phyloP scores from a whole-genome alignment of 441 rosid species.

The Mallotus repandus region DNA sequence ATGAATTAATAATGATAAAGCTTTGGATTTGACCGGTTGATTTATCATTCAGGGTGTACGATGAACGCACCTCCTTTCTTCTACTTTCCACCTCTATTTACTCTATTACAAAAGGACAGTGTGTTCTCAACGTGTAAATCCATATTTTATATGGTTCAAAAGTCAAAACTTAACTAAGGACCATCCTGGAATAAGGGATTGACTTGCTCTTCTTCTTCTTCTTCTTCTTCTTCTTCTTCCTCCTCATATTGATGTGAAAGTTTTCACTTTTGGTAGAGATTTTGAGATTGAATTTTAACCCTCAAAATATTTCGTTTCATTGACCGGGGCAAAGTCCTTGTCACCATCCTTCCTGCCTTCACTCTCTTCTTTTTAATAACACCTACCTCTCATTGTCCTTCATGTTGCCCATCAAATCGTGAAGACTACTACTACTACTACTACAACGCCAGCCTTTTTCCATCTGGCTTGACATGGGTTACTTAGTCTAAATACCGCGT shows the following conservation, averaged over 20 bases:
- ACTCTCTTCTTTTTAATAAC: not conserved
- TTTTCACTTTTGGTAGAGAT: constrained; percentile 34
- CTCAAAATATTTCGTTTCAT: not conserved
- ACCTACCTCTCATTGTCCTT: constrained; percentile 13
- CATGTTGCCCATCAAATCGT: constrained; percentile 26
- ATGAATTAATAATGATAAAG: not conserved
- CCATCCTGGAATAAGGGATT: not conserved
- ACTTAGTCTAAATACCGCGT: not conserved
- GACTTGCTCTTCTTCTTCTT: constrained; percentile 1
- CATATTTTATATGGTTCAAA: not conserved
- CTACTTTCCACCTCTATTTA: not conserved
- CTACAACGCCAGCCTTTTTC: constrained; percentile 12
- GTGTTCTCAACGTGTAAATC: too few species aligned
- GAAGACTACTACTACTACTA: not conserved
- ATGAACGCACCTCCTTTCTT: not conserved
- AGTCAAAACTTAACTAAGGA: not conserved
- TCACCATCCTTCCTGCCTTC: constrained; percentile 25
- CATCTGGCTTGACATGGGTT: not conserved
- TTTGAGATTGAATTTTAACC: constrained; percentile 9
- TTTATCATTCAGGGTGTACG: not conserved
- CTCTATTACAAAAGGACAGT: too few species aligned
- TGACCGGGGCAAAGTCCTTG: constrained; percentile 20
- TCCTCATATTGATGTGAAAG: constrained; percentile 30
- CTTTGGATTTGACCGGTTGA: constrained; percentile 8
- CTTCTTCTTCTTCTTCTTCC: not conserved